Evolutionary conservation across 345 rosid genomes (phyloP), one percentile per base, ranked within the genome.

Genomic region (Rhodamnia argentea): DNA sequence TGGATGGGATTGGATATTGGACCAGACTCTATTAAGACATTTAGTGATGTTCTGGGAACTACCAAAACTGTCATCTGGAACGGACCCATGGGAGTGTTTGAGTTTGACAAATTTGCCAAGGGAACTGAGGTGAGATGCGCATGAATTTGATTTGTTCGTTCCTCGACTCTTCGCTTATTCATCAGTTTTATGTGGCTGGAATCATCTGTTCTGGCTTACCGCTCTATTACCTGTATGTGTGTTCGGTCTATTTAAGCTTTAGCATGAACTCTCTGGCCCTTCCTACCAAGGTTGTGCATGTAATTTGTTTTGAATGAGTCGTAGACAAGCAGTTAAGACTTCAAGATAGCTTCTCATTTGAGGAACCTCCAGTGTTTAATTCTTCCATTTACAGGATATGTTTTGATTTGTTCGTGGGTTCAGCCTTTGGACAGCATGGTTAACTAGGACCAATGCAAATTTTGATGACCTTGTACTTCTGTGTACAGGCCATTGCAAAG

Each of bases 61-160:
- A 94, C 98, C 90, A 82, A 96, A 88, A 96, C 99, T 60, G 90
- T 96, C 84, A 96, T 96, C 93, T 96, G 99, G 99, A 96, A 95
- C 47, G 98, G 99, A 88, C 99, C 99, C 20, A 96, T 96, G 99
- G 99, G 98, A 87, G 99, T 95, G 89, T 96, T 96, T 85, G 99
- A 96, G 87, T 96, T 92, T 87, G 96, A 93, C 0, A 94, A 96
- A 91, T 96, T 96, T 83, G 98, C 98, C 3, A 88, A 86, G 88
- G 99, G 99, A 88, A 96, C 98, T 42, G 96, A 94, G 95, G 97
- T 93, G 88, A 27, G 84, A 84, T 18, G 23, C 32, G 50, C 84
- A 47, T 70, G 86, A 62, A 85, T 74, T 42, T 81, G 50, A 44
- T 84, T 54, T 85, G 82, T 47, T 47, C 10, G 14, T 70, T 70